Base-by-base conservation (phyloP, 2,329 filamentous ascomycete species). In the Aaosphaeria arxii region DNA sequence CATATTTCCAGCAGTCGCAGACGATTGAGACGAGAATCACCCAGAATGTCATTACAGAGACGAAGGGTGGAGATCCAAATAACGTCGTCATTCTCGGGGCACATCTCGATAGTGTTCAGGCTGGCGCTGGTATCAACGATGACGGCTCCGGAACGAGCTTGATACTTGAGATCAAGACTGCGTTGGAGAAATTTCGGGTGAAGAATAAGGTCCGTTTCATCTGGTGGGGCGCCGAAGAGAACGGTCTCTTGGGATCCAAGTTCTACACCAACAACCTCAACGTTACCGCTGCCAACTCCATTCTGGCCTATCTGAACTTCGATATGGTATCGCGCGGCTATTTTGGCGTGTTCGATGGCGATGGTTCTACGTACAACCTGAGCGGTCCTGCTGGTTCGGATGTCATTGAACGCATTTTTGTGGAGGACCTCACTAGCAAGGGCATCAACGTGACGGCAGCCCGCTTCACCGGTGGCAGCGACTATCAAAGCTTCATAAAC, bases 1-100 rank as follows among this genome's bases (percentile, higher is more conserved):
- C 72, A 5, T 65, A 69, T 49, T 75, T 75, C 55, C 71, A 74
- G 52, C 72, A 75, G 45, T 75, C 71, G 1, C 73, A 75, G 53
- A 59, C 70, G 42, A 61, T 77, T 30, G 74, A 80, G 52, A 77
- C 77, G 50, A 70, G 74, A 11, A 77, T 75, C 5, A 82, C 79
- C 53, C 70, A 69, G 32, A 72, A 74, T 42, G 61, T 74, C 42
- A 64, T 73, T 51, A 69, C 69, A 6, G 64, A 71, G 48, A 71
- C 69, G 7, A 66, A 59, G n/a, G 61, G 60, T 9, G 70, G 70
- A 7, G 65, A 72, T 46, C 61, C 62, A 30, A 56, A 60, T 44
- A 70, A 70, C 44, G 61, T 70, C 40, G 62, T 72, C 50, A 65
- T 69, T 60, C 58, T 71, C 7, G 70, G 67, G 13, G 70, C 67